Conservation (phyloP, 75 land plant species). For the Pinus albicaulis region DNA sequence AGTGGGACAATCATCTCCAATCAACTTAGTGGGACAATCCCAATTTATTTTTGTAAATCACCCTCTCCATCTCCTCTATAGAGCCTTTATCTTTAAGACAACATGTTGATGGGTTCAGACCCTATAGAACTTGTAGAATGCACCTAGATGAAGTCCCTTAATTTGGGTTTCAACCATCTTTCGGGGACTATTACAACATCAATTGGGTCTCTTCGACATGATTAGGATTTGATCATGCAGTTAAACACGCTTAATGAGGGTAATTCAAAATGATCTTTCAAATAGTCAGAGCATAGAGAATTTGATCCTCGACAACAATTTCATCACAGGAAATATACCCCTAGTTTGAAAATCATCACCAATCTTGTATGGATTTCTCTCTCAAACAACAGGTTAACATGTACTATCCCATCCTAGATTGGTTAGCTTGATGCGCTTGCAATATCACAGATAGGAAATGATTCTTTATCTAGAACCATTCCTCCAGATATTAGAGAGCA, state of each 20-base stretch:
- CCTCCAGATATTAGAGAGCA: conserved; percentile 77
- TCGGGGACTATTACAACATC: conserved; percentile 49
- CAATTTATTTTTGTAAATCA: conserved; percentile 22
- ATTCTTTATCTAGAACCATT: conserved; percentile 70
- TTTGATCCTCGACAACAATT: conserved; percentile 60
- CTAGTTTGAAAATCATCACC: conserved; percentile 44
- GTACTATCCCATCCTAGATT: conserved; percentile 60
- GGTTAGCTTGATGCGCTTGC: conserved; percentile 49
- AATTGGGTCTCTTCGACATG: conserved; percentile 40
- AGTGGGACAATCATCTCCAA: conserved; percentile 28
- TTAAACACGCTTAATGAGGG: conserved; percentile 55
- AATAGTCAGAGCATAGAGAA: conserved; percentile 36
- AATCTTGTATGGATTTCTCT: conserved; percentile 71
- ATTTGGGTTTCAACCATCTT: conserved; percentile 72
- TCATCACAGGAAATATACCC: conserved; percentile 52
- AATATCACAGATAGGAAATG: conserved; percentile 74
- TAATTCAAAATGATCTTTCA: conserved; percentile 51
- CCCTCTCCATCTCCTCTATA: conserved; percentile 21
- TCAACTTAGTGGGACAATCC: conserved; percentile 40
- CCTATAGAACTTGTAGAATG: conserved; percentile 52
- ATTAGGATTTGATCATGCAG: conserved; percentile 56
- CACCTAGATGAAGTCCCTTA: conserved; percentile 44
- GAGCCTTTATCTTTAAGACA: conserved; percentile 58
- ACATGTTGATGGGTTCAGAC: conserved; percentile 33
- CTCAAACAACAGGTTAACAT: conserved; percentile 57